phyloP scores from a whole-genome alignment of 2,329 filamentous ascomycete species.

The Ophiostoma montium region DNA sequence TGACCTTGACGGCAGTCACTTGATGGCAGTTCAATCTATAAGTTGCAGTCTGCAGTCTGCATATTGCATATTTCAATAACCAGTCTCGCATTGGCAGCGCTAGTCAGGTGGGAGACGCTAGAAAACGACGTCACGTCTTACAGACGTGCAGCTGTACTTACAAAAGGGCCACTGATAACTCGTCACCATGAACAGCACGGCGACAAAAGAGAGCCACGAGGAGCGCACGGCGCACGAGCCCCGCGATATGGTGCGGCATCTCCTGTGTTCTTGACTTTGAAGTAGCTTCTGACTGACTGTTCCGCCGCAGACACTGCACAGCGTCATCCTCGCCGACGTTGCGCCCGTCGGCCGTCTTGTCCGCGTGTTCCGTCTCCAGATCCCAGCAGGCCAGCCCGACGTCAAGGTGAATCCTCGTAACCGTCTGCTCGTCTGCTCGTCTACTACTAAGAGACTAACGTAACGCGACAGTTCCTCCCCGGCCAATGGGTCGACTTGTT shows the following conservation, averaged over 20 bases:
- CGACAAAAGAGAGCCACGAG: conserved; percentile 36
- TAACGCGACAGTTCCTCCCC: conserved; percentile 46
- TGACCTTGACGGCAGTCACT: no score
- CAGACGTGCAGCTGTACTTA: no score
- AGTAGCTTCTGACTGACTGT: not conserved
- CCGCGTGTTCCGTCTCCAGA: conserved; percentile 50
- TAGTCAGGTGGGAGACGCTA: no score
- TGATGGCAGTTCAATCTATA: no score
- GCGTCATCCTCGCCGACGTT: conserved; percentile 46
- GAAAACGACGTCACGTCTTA: no score
- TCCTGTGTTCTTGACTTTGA: not conserved
- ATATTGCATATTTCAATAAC: no score
- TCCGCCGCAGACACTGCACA: conserved; percentile 38
- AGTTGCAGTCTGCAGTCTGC: no score
- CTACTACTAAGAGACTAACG: no score
- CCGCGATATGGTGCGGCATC: conserved; percentile 39
- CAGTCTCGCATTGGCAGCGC: no score
- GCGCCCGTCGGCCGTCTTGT: conserved; percentile 51
- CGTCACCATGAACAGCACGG: not conserved
- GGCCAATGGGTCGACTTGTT: conserved; percentile 85
- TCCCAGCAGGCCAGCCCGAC: conserved; percentile 31
- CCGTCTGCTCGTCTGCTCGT: no score
- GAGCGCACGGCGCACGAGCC: conserved; percentile 63
- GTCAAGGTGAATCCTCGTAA: conserved; percentile 34
- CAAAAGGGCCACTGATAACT: no score